Evolutionary conservation across 305 asterid genomes (phyloP), one percentile per base, ranked within the genome.

Genomic region (Striga hermonthica): DNA sequence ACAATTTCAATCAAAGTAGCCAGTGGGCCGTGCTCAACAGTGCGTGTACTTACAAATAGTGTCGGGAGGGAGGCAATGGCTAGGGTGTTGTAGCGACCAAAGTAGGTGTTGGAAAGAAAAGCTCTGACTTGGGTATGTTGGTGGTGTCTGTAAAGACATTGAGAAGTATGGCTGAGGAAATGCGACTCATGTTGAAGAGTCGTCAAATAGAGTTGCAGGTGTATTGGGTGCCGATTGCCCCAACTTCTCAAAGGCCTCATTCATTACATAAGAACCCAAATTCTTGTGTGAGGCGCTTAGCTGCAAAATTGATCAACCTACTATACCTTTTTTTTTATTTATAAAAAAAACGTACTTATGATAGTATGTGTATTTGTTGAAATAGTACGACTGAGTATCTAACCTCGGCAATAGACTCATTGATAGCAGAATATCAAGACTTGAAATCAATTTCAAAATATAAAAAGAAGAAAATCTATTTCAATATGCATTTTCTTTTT

Each of bases 191-290:
- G 72, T 81, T 81, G 76, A 83, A 83, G 11, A 83, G 79, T 69
- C n/a, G 89, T 81, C 1, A 83, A 78, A 35, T 83, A 83, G 52
- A 83, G 79, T 56, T 76, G 67, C 11, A 83, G 83, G 38, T 83
- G 1, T 86, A 62, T 4, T 81, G 22, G 0, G 84, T 81, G 12
- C 89, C 89, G 8, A 83, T 72, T 4, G 89, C 81, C 35, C 89
- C 1, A 83, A 76, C 75, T 80, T 81, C 76, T 83, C 86, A 64
- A 83, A 80, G 0, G 86, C 75, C 57, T 81, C 86, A 62, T 83
- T 83, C 9, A 84, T 84, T 6, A 14, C 7, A 11, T 48, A 3
- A 55, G 39, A 4, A 16, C 6, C 1, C 28, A 34, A 4, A 35
- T 3, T 0, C 4, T 22, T 2, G 31, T 22, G 31, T 22, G 31